Conservation (phyloP, 2,329 filamentous ascomycete species). For the Didymella glomerata region DNA sequence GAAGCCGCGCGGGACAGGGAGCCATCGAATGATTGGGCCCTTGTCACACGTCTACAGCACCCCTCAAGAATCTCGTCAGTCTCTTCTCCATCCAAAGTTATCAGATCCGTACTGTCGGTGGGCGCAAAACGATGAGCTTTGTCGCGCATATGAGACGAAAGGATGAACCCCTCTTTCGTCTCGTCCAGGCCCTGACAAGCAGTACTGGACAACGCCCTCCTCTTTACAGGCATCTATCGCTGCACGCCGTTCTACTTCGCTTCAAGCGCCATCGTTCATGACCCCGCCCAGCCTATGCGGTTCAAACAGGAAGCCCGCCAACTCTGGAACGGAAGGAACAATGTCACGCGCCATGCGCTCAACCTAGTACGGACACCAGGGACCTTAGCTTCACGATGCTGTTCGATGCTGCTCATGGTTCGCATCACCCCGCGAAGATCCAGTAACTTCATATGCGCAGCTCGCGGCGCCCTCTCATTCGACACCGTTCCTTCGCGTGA, state of each 20-base stretch:
- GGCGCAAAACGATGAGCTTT: slow-evolving; percentile 29
- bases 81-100: slow-evolving; percentile 35
- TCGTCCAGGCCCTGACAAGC: slow-evolving; percentile 39
- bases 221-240: slow-evolving; percentile 40
- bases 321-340: slow-evolving; percentile 20
- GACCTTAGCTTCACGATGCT: slow-evolving; percentile 29
- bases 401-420: slow-evolving; percentile 11
- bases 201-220: slow-evolving; percentile 31
- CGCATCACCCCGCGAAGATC: slow-evolving; percentile 21
- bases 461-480: slow-evolving; percentile 29
- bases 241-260: slow-evolving; percentile 51
- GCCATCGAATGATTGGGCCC: slow-evolving; percentile 44
- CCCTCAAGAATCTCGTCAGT: slow-evolving; percentile 33
- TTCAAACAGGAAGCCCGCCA: slow-evolving; percentile 27
- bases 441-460: slow-evolving; percentile 32
- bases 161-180: slow-evolving; percentile 39
- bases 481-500: slow-evolving; percentile 23
- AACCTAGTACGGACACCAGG: slow-evolving; percentile 36
- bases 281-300: slow-evolving; percentile 36
- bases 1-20: slow-evolving; percentile 41
- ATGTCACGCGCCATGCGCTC: slow-evolving; percentile 44
- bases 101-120: slow-evolving; percentile 29
- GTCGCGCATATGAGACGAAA: slow-evolving; percentile 28
- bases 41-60: slow-evolving; percentile 41
- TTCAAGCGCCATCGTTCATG: slow-evolving; percentile 44